Evolutionary conservation across 495 filamentous ascomycete genomes (phyloP).

Genomic region (Lasiosphaeria ovina): DNA sequence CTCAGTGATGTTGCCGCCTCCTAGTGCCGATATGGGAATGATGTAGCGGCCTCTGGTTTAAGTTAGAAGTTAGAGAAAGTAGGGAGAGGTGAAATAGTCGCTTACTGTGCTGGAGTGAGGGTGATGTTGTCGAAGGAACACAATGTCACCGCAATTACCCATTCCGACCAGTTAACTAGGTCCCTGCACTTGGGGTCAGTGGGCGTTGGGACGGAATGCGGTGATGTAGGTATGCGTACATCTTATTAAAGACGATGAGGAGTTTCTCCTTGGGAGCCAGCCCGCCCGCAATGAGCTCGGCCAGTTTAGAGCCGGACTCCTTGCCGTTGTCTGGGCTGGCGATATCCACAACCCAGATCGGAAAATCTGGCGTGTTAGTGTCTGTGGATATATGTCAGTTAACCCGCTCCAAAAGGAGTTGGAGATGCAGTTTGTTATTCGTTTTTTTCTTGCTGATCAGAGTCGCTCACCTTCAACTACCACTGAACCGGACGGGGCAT

Average conservation of each 20-base stretch:
- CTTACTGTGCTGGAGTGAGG: neutral
- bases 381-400: neutral
- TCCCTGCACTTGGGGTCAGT: neutral
- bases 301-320: neutral
- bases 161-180: neutral
- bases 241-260: neutral
- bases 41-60: neutral
- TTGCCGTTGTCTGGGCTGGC: neutral
- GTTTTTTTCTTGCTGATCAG: neutral
- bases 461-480: neutral
- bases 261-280: neutral
- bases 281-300: neutral
- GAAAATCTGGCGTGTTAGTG: neutral
- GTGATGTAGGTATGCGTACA: neutral
- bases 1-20: neutral
- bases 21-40: neutral
- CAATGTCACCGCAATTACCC: neutral
- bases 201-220: neutral
- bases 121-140: neutral
- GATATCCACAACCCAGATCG: neutral
- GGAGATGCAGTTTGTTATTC: neutral
- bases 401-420: neutral
- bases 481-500: neutral
- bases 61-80: neutral
- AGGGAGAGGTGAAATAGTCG: neutral